Conservation (phyloP, 371 early-diverging fungal species). For the Rhizopus arrhizus region DNA sequence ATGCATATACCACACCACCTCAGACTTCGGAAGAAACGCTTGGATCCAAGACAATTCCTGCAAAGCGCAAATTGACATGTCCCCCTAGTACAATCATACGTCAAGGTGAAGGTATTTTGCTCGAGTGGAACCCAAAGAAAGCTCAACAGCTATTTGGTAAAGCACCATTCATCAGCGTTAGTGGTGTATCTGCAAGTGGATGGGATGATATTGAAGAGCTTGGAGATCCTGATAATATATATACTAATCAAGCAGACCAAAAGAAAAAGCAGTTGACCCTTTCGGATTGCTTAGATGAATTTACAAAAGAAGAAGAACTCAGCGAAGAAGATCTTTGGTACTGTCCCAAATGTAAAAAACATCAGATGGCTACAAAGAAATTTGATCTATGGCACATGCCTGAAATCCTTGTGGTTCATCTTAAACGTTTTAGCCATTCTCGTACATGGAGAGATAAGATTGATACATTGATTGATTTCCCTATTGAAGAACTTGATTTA, state of each 20-base stretch:
- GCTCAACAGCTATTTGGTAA: constrained; percentile 37
- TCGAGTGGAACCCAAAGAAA: constrained; percentile 29
- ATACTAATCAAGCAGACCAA: neutral
- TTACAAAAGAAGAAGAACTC: constrained; percentile 80
- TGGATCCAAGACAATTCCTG: constrained; percentile 3
- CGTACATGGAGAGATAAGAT: constrained; percentile 84
- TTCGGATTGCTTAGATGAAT: constrained; percentile 78
- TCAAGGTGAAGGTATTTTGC: constrained; percentile 44
- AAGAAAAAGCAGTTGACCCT: constrained; percentile 54
- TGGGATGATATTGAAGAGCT: constrained; percentile 34
- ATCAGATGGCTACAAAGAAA: constrained; percentile 80
- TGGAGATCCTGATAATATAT: constrained; percentile 29
- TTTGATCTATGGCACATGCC: constrained; percentile 87
- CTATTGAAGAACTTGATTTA: constrained; percentile 70
- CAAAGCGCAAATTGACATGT: constrained; percentile 9
- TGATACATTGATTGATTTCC: constrained; percentile 82
- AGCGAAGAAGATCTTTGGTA: constrained; percentile 84
- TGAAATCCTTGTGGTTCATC: constrained; percentile 85
- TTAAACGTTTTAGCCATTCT: constrained; percentile 86
- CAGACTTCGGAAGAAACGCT: neutral
- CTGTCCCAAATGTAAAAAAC: constrained; percentile 83
- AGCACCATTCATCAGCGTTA: constrained; percentile 2
- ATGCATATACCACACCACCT: neutral
- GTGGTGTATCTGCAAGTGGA: constrained; percentile 26
- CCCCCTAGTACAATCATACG: constrained; percentile 37